Evolutionary conservation across 352 stramenopile species (phyloP), one percentile per base, ranked within the genome.

Genomic region (Blastocystis sp.): DNA sequence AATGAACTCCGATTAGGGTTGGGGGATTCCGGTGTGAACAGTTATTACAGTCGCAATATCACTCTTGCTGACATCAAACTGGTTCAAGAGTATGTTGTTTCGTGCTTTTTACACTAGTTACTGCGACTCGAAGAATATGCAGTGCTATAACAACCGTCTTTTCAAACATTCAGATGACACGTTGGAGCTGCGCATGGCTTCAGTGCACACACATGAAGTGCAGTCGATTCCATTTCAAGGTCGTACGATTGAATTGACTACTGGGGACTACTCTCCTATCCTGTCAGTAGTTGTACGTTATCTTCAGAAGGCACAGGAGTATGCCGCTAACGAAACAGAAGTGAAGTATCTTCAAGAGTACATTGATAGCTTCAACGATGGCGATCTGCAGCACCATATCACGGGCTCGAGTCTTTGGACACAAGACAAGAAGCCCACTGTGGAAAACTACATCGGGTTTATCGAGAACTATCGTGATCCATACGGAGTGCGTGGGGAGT

Each of bases 401-500:
- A n/a, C 90, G 2, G 90, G 90, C 2, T 90, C 70, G 8, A 63
- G 55, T 34, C 69, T 76, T 11, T 91, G 90, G 90, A 90, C 87
- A 45, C 85, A 91, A 47, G 90, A 91, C 53, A 69, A 91, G 24
- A 87, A 87, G 26, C 90, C 90, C 16, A 47, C 76, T 4, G 90
- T 91, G 5, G 90, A 91, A 43, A 90, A 76, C 18, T 91, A 91
- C 63, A 81, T 91, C 47, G 90, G 90, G 11, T 91, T 91, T 59
- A 91, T 91, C 24, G 90, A 91, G 68, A 90, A 70, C 53, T 91
- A 91, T 41, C 81, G 88, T 34, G 90, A 91, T 63, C 90, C 90
- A 3, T 90, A 90, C 50, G 90, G 90, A 18, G 88, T 91, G 41
- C 55, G 90, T 9, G 90, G 81, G 18, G 90, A 91, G 62, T 91